Evolutionary conservation across 768 basidiomycete species (phyloP), one percentile per base, ranked within the genome.

Genomic region (Boletus sensibilis): DNA sequence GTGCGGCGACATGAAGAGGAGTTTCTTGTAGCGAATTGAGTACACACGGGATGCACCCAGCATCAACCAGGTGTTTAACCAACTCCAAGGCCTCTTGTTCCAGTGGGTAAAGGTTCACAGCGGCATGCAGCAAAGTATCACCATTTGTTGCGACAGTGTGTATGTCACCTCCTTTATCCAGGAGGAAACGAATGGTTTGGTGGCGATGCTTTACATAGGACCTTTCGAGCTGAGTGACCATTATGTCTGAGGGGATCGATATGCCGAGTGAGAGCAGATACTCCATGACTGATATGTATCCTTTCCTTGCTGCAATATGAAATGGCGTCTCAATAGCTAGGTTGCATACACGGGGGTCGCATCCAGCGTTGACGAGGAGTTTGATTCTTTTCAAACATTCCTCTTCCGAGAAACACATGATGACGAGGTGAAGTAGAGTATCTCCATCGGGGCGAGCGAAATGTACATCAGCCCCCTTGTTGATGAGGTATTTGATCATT

Each of bases 1-100:
- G 29, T 41, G 53, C 38, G 3, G 53, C 53, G 4, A 52, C 21
- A 34, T 52, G 53, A 14, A 54, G 39, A 4, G 53, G 53, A 7
- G 38, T 54, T 27, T 54, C n/a, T 7, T 33, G 16, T 18, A 6
- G 1, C 3, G 9, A 14, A 39, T 54, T 52, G 31, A 8, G 13
- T 52, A 8, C 13, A 5, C 23, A 6, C 0, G 13, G 23, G 13
- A 1, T 12, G 10, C 49, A 52, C 6, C 53, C 53, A n/a, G 23
- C 29, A 18, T 40, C 38, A 4, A 54, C 31, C 18, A 54, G 31
- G 5, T 33, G 0, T 16, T 41, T 25, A 1, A 4, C 10, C 21
- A 52, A 34, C 5, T 54, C 38, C 11, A 54, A 40, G 6, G 49
- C 31, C 0, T 52, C 6, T 25, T 12, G 9, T 16, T 52, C 48